A percentile compares a stretch with the other conserved stretches of the same genome.
Evolutionary conservation across 2,329 filamentous ascomycete genomes (phyloP).

Genomic region (Orbilia blumenaviensis): DNA sequence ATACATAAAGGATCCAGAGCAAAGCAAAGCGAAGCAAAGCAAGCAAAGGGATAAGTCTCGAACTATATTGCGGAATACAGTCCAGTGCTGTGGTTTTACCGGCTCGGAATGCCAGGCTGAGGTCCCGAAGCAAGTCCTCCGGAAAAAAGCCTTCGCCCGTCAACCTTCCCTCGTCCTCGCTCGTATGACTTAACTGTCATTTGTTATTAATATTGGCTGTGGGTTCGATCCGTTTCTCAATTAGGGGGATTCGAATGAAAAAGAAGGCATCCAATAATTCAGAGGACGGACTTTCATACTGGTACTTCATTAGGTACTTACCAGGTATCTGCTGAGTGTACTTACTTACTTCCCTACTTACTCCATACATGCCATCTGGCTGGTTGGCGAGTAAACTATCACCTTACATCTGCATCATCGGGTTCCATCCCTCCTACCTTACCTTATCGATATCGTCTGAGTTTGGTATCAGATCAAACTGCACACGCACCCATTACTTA

Average conservation of each 20-base stretch:
- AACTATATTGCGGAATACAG: too few species aligned
- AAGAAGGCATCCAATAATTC: too few species aligned
- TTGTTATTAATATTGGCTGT: slow-evolving; percentile 1
- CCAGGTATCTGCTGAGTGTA: too few species aligned
- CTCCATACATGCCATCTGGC: neutral
- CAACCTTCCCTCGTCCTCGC: neutral
- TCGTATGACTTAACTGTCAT: slow-evolving; percentile 7
- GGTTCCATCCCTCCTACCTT: neutral
- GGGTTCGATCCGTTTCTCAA: neutral
- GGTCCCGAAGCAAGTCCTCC: slow-evolving; percentile 33
- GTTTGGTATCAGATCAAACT: neutral
- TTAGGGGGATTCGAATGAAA: neutral
- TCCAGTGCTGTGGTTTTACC: slow-evolving; percentile 16
- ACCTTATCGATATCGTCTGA: slow-evolving; percentile 15
- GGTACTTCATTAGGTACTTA: too few species aligned
- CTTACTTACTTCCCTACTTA: too few species aligned
- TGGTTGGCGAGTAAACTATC: neutral
- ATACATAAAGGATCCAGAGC: too few species aligned
- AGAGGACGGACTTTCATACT: too few species aligned
- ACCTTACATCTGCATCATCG: slow-evolving; percentile 19
- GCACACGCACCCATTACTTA: neutral
- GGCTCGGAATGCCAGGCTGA: slow-evolving; percentile 50
- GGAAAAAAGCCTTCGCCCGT: slow-evolving; percentile 15
- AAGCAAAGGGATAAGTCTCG: too few species aligned
- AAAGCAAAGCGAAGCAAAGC: too few species aligned